Evolutionary conservation across 2,329 filamentous ascomycete species (phyloP).

Genomic region (Polytolypa hystricis): DNA sequence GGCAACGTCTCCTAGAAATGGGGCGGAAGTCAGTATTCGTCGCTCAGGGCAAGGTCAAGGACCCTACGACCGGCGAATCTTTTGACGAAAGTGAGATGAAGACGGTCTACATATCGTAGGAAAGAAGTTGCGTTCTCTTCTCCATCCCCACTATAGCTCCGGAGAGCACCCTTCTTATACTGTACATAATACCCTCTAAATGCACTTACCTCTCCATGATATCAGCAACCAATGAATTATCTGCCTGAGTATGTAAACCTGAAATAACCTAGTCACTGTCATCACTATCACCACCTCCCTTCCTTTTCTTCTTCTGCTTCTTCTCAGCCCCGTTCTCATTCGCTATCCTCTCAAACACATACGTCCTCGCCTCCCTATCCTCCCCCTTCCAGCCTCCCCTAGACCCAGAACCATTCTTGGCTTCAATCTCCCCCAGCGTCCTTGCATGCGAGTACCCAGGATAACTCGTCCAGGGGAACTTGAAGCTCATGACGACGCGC

Average conservation of each 20-base stretch:
- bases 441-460: conserved; percentile 37
- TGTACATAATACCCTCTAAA: too few species aligned
- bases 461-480: conserved; percentile 38
- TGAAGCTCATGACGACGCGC: conserved; percentile 36
- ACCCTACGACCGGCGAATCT: conserved; percentile 63
- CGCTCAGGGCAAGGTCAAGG: conserved; percentile 55
- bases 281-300: conserved; percentile 26
- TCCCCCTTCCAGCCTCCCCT: conserved; percentile 38
- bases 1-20: conserved; percentile 60
- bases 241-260: too few species aligned
- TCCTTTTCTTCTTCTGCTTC: conserved; percentile 25
- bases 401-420: conserved; percentile 22
- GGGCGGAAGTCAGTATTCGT: conserved; percentile 65
- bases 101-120: conserved; percentile 82
- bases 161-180: too few species aligned
- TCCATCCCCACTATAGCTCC: too few species aligned
- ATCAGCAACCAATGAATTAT: too few species aligned
- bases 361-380: conserved; percentile 36
- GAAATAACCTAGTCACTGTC: conserved; percentile 18
- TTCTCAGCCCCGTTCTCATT: conserved; percentile 24
- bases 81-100: conserved; percentile 54
- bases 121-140: not conserved
- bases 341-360: conserved; percentile 34
- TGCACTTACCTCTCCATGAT: too few species aligned
- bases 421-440: conserved; percentile 35